Conservation (phyloP, 2,329 filamentous ascomycete genomes). For the Aspergillus hiratsukae region DNA sequence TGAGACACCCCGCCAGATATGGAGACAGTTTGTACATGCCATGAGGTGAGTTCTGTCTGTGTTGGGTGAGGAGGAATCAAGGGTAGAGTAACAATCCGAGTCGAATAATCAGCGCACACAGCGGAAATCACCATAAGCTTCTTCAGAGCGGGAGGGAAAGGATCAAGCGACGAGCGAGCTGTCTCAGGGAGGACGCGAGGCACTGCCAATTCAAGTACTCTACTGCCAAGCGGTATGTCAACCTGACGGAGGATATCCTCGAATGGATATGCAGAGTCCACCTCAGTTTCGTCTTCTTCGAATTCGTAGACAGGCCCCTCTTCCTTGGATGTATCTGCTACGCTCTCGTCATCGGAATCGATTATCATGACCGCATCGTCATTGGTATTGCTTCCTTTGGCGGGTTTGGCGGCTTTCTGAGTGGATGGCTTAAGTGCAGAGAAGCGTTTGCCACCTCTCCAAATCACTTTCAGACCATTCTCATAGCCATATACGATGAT, state of each 20-base stretch:
- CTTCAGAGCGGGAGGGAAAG: constrained; percentile 45
- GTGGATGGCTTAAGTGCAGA: constrained; percentile 28
- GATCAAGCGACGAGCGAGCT: constrained; percentile 36
- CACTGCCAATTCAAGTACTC: constrained; percentile 50
- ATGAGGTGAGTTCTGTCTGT: constrained; percentile 30
- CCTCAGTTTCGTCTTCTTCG: constrained; percentile 51
- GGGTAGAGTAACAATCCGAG: constrained; percentile 53
- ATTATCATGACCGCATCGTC: constrained; percentile 51
- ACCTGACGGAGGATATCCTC: constrained; percentile 51
- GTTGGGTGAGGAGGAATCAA: constrained; percentile 48
- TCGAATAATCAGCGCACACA: constrained; percentile 54
- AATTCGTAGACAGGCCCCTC: constrained; percentile 38
- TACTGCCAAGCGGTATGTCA: constrained; percentile 51
- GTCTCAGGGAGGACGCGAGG: constrained; percentile 43
- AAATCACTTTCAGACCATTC: constrained; percentile 54
- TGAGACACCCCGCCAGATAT: constrained; percentile 46
- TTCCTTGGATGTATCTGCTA: constrained; percentile 24
- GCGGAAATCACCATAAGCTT: constrained; percentile 51
- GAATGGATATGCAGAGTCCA: constrained; percentile 54
- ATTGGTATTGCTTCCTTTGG: constrained; percentile 19
- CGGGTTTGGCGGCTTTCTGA: constrained; percentile 21
- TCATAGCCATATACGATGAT: constrained; percentile 58
- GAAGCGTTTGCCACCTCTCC: constrained; percentile 55
- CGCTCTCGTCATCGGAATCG: constrained; percentile 53
- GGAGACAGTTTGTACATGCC: constrained; percentile 46